Conservation (phyloP, 169 alveolate genomes). For the Eimeria acervulina region DNA sequence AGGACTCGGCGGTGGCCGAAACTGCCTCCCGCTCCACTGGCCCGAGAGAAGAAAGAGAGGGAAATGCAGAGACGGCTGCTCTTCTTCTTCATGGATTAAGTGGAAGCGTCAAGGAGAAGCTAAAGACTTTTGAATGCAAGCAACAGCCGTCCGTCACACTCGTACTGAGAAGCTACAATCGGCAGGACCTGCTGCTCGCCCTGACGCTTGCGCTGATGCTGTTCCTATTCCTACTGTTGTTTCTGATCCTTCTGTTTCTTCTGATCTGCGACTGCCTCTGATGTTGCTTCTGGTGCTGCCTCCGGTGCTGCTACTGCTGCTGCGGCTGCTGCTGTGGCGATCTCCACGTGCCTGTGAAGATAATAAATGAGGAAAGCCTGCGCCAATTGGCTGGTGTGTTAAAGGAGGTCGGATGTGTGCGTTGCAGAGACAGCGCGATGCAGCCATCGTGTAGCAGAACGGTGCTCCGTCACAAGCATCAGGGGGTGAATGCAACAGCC, state of each 20-base stretch:
- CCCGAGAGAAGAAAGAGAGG: background rate
- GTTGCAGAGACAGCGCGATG: background rate
- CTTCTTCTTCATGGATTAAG: background rate
- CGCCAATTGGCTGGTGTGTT: background rate
- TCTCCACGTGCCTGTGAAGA: background rate
- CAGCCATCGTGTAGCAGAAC: background rate
- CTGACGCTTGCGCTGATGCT: background rate
- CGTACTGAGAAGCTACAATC: background rate
- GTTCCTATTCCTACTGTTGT: background rate
- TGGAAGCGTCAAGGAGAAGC: constrained; percentile 35
- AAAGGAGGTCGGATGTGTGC: background rate
- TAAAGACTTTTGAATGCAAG: constrained; percentile 18
- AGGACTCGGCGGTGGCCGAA: background rate
- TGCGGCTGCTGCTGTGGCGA: background rate
- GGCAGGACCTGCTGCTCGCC: background rate
- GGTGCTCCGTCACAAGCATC: constrained; percentile 17
- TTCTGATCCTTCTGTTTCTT: background rate
- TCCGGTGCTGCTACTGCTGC: background rate
- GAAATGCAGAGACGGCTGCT: background rate
- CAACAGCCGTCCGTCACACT: background rate
- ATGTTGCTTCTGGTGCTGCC: background rate
- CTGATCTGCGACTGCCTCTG: background rate
- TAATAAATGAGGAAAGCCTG: background rate
- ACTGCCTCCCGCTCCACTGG: background rate
- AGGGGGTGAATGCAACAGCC: background rate